phyloP scores from a whole-genome alignment of 2,329 filamentous ascomycete genomes.

The Phyllachora maydis region DNA sequence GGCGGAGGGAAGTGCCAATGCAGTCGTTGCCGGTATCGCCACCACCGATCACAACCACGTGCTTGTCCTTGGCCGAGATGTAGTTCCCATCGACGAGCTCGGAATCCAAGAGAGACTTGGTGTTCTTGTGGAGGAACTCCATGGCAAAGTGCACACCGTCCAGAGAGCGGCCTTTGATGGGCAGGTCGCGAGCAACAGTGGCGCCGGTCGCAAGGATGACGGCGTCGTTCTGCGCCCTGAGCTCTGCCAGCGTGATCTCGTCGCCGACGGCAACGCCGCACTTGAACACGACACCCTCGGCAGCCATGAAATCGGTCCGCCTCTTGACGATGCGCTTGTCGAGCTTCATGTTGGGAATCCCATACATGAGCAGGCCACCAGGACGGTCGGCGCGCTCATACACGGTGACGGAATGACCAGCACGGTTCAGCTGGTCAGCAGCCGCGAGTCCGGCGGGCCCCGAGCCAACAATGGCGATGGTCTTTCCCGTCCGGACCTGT shows the following conservation, averaged over 20 bases:
- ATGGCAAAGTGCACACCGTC: slow-evolving; percentile 90
- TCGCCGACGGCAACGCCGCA: slow-evolving; percentile 62
- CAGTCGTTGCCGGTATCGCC: slow-evolving; percentile 97
- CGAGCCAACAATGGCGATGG: slow-evolving; percentile 72
- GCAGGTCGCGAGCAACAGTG: slow-evolving; percentile 80
- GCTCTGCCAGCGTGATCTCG: slow-evolving; percentile 47
- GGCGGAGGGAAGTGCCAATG: slow-evolving; percentile 88
- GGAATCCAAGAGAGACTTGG: slow-evolving; percentile 89
- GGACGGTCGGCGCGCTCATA: slow-evolving; percentile 84
- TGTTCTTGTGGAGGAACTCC: slow-evolving; percentile 95
- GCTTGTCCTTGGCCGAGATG: slow-evolving; percentile 87
- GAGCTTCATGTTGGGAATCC: slow-evolving; percentile 98
- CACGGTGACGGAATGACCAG: slow-evolving; percentile 71
- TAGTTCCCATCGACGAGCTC: slow-evolving; percentile 67
- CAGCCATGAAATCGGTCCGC: slow-evolving; percentile 83
- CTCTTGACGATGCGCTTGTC: slow-evolving; percentile 96
- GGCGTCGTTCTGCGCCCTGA: slow-evolving; percentile 57
- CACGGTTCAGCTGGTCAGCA: slow-evolving; percentile 87
- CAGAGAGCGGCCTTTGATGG: slow-evolving; percentile 72
- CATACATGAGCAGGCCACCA: slow-evolving; percentile 92
- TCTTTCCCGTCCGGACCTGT: slow-evolving; percentile 68
- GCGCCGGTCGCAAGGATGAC: slow-evolving; percentile 85
- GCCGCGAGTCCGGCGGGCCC: slow-evolving; percentile 78
- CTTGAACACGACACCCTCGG: slow-evolving; percentile 70
- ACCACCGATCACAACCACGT: slow-evolving; percentile 91